Base-by-base conservation (phyloP, 257 asterid species). In the Lithospermum erythrorhizon region DNA sequence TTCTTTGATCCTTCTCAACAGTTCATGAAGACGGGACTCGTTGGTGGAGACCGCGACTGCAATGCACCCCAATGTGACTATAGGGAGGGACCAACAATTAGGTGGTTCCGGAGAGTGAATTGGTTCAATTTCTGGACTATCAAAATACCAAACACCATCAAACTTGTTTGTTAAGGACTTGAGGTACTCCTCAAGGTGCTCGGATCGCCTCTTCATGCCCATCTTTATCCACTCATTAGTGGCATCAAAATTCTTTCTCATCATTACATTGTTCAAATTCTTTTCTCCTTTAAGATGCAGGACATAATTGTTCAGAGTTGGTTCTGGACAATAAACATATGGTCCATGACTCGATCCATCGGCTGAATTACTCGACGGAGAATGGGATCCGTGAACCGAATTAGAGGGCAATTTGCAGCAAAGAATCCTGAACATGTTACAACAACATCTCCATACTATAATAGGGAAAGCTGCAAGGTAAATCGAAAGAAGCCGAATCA, bases 51-150 rank as follows among this genome's bases (percentile, higher is more conserved):
- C 74, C 20, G 97, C 85, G 7, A 82, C 70, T 13, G 95, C 94
- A 58, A 87, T 84, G 87, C 95, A 82, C 57, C 93, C 71, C 63
- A 89, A 65, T 18, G 97, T 86, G 62, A 76, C 94, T 59, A 87
- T 84, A 13, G 97, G 95, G 41, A 89, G 95, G 48, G 95, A 91
- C 95, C 97, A 89, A 75, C 89, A 71, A 62, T 84, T 75, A 6
- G 85, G 89, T 61, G 95, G 94, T 65, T 82, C 84, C 41, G 70
- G 81, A 22, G 65, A 70, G 53, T 79, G 86, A 55, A 86, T 66
- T 9, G 91, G 74, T 58, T 73, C 85, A 52, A 89, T 79, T 24
- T 58, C 65, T 53, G 70, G 67, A 25, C 62, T 80, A 70, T 89
- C 95, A 24, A 89, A 89, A 55, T 61, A 63, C 20, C 71, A 63